Conservation (phyloP, 2,329 filamentous ascomycete species). For the Xylaria sp. region DNA sequence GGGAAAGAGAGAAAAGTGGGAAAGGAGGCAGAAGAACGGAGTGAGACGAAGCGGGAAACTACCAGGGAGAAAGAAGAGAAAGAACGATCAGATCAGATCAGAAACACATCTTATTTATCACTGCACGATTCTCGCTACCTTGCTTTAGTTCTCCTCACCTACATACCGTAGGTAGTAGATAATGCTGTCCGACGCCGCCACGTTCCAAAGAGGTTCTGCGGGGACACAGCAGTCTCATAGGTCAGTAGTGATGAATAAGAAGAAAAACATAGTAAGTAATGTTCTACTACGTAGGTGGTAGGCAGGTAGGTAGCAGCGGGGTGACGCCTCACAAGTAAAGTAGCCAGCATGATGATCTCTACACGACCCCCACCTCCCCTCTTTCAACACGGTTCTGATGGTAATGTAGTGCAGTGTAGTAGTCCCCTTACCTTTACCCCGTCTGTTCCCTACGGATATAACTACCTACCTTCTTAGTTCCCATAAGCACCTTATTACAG, state of each 20-base stretch:
- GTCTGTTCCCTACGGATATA: no score
- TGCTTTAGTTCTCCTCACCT: neutral
- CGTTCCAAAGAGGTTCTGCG: neutral
- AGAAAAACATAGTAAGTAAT: neutral
- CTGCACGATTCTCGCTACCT: neutral
- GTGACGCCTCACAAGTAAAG: neutral
- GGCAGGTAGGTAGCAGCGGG: conserved; percentile 20
- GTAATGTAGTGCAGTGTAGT: no score
- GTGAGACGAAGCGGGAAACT: neutral
- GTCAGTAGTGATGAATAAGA: neutral
- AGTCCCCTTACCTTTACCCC: no score
- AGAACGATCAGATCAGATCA: neutral
- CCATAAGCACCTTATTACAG: no score
- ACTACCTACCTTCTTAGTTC: no score
- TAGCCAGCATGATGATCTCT: neutral
- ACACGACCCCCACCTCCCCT: conserved; percentile 6
- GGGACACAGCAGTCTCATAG: neutral
- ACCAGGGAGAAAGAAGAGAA: neutral
- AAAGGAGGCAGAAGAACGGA: neutral
- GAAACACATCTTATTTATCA: neutral
- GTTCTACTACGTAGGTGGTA: neutral
- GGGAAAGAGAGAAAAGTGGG: neutral
- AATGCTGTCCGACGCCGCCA: neutral
- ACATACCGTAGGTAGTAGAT: neutral
- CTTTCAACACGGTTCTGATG: neutral